Base-by-base conservation (phyloP, 83 land plant genomes). In the Picea mariana region DNA sequence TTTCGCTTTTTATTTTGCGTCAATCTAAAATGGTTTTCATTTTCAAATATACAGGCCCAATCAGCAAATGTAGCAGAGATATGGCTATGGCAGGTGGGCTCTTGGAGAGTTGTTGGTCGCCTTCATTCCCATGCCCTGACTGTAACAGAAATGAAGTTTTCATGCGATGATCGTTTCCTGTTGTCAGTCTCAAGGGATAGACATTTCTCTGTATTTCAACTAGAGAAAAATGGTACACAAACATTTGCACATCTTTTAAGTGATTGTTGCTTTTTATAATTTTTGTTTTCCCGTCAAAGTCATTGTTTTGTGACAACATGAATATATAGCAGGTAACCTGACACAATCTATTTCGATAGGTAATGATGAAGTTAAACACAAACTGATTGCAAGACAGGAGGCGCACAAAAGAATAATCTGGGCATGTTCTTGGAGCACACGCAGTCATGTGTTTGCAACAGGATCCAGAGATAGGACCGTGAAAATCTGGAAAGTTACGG, bases 371-470 rank as follows among this genome's bases (percentile, higher is more conserved):
- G 71, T 86, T 20, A 66, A 78, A 6, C 78, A 91, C 76, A 65
- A 93, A 61, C 86, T 94, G 42, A 27, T 97, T 55, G 81, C 87
- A 38, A 92, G 86, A 82, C 91, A 91, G 18, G 98, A 95, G 62
- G 96, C 93, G 9, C 99, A 97, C 81, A 97, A 95, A 82, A 89
- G 99, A 85, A 97, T 97, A 34, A 94, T 97, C 80, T 97, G 99
- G 99, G 82, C 98, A 24, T 97, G 99, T 76, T 92, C 98, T 8
- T 97, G 99, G 99, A 95, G 91, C 68, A 94, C 92, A 62, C 87
- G 87, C 78, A 81, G 86, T 69, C 88, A 91, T 52, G 82, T 90
- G 79, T 97, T 97, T 87, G 98, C 98, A 66, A 97, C 99, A 15
- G 98, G 98, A 6, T 97, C 99, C 69, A 91, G 99, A 73, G 99